phyloP scores from a whole-genome alignment of 768 basidiomycete genomes.

The Cyathus striatus region DNA sequence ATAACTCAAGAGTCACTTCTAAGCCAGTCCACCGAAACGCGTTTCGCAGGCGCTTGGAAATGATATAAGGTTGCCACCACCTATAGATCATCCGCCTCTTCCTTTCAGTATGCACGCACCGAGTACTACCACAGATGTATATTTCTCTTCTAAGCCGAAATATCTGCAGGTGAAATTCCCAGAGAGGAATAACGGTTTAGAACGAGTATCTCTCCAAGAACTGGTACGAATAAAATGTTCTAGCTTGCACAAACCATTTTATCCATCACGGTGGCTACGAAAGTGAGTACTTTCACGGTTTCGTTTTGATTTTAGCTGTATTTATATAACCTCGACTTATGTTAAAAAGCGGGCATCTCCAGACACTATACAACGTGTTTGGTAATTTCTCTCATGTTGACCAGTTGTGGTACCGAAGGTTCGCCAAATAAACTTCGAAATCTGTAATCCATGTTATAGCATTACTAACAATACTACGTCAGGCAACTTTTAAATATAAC shows the following conservation, averaged over 20 bases:
- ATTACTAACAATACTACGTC: neutral
- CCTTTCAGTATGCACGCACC: no score
- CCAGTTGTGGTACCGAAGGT: conserved; percentile 38
- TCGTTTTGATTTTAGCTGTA: no score
- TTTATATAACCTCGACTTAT: neutral
- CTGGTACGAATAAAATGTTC: conserved; percentile 16
- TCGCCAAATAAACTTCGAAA: neutral
- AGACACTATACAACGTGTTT: conserved; percentile 34
- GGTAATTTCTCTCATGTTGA: conserved; percentile 40
- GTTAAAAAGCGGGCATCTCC: conserved; percentile 35
- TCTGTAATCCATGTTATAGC: neutral
- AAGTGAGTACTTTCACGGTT: conserved; percentile 9
- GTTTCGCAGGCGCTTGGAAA: no score
- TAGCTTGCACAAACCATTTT: conserved; percentile 16
- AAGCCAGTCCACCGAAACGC: no score
- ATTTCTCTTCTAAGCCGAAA: no score
- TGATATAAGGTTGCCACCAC: no score
- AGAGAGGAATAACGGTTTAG: no score
- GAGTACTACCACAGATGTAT: no score
- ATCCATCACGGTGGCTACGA: conserved; percentile 24
- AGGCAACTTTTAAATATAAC: conserved; percentile 29
- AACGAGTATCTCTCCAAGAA: neutral
- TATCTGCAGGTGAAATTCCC: no score
- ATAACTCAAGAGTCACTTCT: no score
- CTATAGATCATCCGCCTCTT: no score